phyloP scores from a whole-genome alignment of 257 asterid species.

The Solanum lignicaule region DNA sequence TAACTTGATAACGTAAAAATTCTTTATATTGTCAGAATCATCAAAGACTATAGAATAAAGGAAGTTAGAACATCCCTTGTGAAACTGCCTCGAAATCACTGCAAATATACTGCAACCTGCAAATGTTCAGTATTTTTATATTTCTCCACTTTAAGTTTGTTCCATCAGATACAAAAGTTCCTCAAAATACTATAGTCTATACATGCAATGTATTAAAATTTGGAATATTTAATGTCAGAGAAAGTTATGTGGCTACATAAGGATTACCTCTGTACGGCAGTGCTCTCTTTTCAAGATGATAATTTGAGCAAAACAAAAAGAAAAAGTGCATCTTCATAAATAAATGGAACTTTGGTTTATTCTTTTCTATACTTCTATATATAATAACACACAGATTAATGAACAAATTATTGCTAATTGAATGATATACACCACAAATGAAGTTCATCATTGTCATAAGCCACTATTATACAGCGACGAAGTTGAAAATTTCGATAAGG shows the following conservation, averaged over 20 bases:
- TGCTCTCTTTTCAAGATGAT: slow-evolving; percentile 8
- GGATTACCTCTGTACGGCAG: slow-evolving; percentile 34
- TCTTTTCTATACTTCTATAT: not conserved
- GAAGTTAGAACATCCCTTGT: not conserved
- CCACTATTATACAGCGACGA: not conserved
- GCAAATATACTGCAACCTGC: not conserved
- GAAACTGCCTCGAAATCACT: not conserved
- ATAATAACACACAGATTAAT: not conserved
- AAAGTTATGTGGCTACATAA: slow-evolving; percentile 28
- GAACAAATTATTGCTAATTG: not conserved
- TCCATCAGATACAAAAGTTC: not conserved
- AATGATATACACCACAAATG: not conserved
- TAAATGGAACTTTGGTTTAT: not conserved
- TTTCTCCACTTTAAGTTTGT: not conserved
- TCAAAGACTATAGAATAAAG: not conserved
- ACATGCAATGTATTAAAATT: not conserved
- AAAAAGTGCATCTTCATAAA: not conserved
- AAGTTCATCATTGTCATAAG: not conserved
- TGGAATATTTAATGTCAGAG: not conserved
- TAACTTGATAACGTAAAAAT: not conserved
- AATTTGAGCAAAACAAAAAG: not conserved
- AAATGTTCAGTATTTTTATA: not conserved
- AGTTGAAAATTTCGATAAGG: not conserved
- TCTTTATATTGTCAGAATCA: not conserved
- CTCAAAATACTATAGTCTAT: not conserved